phyloP scores from a whole-genome alignment of 2,329 filamentous ascomycete genomes.

The Neonectria faginata region DNA sequence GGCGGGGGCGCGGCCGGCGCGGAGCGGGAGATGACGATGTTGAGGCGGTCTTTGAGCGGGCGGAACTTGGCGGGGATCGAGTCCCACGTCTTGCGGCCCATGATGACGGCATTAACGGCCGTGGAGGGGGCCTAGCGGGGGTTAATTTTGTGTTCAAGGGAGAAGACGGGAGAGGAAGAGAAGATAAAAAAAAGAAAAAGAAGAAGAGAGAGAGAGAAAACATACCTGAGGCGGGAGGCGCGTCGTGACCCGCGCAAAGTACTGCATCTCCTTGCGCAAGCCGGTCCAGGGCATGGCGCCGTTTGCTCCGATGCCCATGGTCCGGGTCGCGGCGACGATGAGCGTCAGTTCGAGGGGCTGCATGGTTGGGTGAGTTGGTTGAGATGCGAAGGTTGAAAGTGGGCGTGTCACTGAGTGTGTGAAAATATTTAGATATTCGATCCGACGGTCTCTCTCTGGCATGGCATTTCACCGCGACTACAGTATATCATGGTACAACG shows the following conservation, averaged over 20 bases:
- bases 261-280: slow-evolving; percentile 91
- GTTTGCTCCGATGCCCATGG: slow-evolving; percentile 86
- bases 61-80: slow-evolving; percentile 83
- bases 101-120: slow-evolving; percentile 81
- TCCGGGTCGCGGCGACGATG: slow-evolving; percentile 91
- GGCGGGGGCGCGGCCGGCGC: slow-evolving; percentile 41
- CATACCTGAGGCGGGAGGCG: slow-evolving; percentile 62
- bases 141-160: background rate
- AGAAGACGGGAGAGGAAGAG: background rate
- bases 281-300: slow-evolving; percentile 90
- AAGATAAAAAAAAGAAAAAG: background rate
- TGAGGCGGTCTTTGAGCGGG: slow-evolving; percentile 82
- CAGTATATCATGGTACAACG: background rate
- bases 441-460: background rate
- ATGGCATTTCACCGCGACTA: background rate
- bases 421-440: background rate
- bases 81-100: slow-evolving; percentile 98
- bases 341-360: slow-evolving; percentile 77
- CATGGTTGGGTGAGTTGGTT: slow-evolving; percentile 42
- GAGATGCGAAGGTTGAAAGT: slow-evolving; percentile 9
- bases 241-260: slow-evolving; percentile 92
- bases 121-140: slow-evolving; percentile 46
- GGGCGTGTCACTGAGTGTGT: background rate
- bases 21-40: slow-evolving; percentile 80
- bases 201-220: background rate